A percentile compares a stretch with the other conserved stretches of the same genome.
phyloP scores from a whole-genome alignment of 2,329 filamentous ascomycete genomes.

The Hypoxylon sp. region DNA sequence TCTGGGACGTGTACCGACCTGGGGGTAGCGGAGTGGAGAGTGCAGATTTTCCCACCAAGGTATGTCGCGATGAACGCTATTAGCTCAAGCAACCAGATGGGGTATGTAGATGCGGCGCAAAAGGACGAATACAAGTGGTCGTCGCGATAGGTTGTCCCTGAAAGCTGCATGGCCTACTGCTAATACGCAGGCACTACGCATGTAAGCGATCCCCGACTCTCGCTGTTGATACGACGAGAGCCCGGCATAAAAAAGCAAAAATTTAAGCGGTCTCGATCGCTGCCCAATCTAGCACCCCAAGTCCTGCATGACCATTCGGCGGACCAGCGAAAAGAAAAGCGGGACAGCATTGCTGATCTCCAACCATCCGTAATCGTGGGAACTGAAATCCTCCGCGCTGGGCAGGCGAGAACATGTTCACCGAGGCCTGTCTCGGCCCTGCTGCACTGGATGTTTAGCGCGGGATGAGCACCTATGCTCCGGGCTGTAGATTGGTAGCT shows the following conservation, averaged over 20 bases:
- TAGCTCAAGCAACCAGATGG: slow-evolving; percentile 31
- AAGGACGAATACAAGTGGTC: slow-evolving; percentile 20
- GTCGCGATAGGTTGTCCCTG: slow-evolving; percentile 15
- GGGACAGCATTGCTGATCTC: slow-evolving; percentile 23
- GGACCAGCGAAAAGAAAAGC: slow-evolving; percentile 27
- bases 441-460: slow-evolving; percentile 24
- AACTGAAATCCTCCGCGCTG: slow-evolving; percentile 34
- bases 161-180: slow-evolving; percentile 19
- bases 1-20: slow-evolving; percentile 22
- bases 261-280: slow-evolving; percentile 29
- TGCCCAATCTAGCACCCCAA: slow-evolving; percentile 35
- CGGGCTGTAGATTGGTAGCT: slow-evolving; percentile 25
- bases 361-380: slow-evolving; percentile 22
- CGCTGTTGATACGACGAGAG: slow-evolving; percentile 11
- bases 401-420: slow-evolving; percentile 11
- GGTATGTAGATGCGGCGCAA: slow-evolving; percentile 41
- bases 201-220: slow-evolving; percentile 20
- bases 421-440: slow-evolving; percentile 22
- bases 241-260: slow-evolving; percentile 1
- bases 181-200: slow-evolving; percentile 35
- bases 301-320: slow-evolving; percentile 23
- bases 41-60: slow-evolving; percentile 18
- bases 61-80: slow-evolving; percentile 23
- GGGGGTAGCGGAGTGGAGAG: slow-evolving; percentile 23
- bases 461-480: slow-evolving; percentile 33